Evolutionary conservation across 805 yeast genomes (phyloP), one percentile per base, ranked within the genome.

Genomic region (Myxozyma kluyveri): DNA sequence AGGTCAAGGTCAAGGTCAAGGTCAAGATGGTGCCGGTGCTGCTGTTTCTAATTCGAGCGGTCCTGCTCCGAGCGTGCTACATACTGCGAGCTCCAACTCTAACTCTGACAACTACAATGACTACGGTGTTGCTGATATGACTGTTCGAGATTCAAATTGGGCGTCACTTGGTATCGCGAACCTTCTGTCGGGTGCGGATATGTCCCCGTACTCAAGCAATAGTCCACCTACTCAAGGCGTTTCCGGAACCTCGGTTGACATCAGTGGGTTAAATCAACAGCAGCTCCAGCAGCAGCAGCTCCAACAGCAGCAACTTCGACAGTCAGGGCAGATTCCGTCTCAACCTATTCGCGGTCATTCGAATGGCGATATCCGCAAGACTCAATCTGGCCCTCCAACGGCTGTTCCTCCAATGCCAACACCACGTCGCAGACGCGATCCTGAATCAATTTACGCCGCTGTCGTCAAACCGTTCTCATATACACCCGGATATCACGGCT

Each of bases 401-500:
- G 14, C n/a, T 7, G 42, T 19, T 4, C 6, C 9, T 7, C 47
- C 47, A 4, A 9, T 31, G 17, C 46, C 40, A 26, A 37, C 19
- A 42, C 48, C 37, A 12, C 57, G 57, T 2, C 45, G 54, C 22
- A 37, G 59, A 2, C 56, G 59, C 10, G 59, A 55, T 24, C 54
- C 56, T 10, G 52, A 51, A 31, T 51, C 58, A 32, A 63, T 91
- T 12, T 93, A 91, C 69, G 81, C 84, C 19, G 75, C 80, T 46
- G 86, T 91, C 14, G 75, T 71, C 21, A 75, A 72, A 47, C 97
- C 98, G 0, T 93, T 86, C 65, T 79, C 90, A 6, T 91, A 93
- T 65, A 90, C 96, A 0, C 86, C 89, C 1, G 96, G 96, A 2
- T 91, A 85, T 67, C 96, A 89, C 68, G 80, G 83, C 42, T 74